Base-by-base conservation (phyloP, 768 basidiomycete genomes). In the Termitomyces eurrhizus region DNA sequence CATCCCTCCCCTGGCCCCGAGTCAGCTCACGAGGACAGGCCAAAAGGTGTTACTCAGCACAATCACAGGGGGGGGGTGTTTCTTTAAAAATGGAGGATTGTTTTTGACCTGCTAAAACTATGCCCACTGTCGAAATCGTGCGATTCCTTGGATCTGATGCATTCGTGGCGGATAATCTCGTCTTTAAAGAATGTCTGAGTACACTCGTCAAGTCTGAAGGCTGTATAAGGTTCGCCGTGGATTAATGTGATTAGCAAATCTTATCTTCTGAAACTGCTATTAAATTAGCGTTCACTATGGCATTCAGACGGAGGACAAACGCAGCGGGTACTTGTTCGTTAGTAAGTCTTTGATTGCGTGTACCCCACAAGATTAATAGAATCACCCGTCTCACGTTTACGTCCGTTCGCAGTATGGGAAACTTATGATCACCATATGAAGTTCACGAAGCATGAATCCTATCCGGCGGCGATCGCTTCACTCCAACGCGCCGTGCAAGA, bases 61-160 rank as follows among this genome's bases (percentile, higher is more conserved):
- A 45, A 45, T 55, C 52, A 60, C 37, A 39, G 6, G 21, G 12
- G 21, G 21, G 21, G 21, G 21, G 21, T 0, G 21, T 21, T 8
- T 4, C 3, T 12, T 50, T 18, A 46, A 13, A 46, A 6, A 42
- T 42, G 16, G 16, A 42, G 44, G 3, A 21, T 8, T n/a, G 39
- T 8, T n/a, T 32, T 46, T 35, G 4, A 13, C 42, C 39, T 54
- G 42, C 14, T 8, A 49, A 21, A 21, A 29, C 21, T 41, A 65
- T 65, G 64, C 61, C 59, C 16, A 60, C 57, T 8, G 56, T 62
- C n/a, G 61, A 60, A 13, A 52, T 65, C 50, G 56, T 56, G 21
- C 52, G 56, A 24, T 65, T 62, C 49, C 48, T 57, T 37, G 57
- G 53, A 4, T 65, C 64, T n/a, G 58, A 60, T 41, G 59, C 52